phyloP scores from a whole-genome alignment of 495 filamentous ascomycete genomes.

The Annulohypoxylon nitens region DNA sequence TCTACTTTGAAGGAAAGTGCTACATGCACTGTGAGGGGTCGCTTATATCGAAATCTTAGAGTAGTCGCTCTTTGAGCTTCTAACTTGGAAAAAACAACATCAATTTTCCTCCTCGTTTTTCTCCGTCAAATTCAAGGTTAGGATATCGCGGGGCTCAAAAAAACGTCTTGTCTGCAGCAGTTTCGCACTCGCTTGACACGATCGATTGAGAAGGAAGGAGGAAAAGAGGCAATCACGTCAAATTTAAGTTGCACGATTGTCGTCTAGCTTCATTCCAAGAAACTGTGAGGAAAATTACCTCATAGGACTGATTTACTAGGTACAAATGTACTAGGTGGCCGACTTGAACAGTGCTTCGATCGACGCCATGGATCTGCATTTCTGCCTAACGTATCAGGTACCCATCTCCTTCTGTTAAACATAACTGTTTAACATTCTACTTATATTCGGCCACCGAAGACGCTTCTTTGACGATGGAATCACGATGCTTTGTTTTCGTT shows the following conservation, averaged over 20 bases:
- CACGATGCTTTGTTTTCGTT: not conserved
- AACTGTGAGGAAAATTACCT: not conserved
- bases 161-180: not conserved
- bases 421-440: not conserved
- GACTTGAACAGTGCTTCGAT: not conserved
- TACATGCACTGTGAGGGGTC: too few species aligned
- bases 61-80: too few species aligned
- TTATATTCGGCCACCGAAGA: not conserved
- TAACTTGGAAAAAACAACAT: too few species aligned
- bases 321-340: not conserved
- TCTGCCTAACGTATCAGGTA: not conserved
- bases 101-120: too few species aligned
- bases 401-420: too few species aligned
- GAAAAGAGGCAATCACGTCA: not conserved
- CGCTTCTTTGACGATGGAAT: not conserved
- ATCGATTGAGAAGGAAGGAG: not conserved
- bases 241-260: not conserved
- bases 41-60: too few species aligned
- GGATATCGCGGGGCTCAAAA: not conserved
- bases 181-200: not conserved
- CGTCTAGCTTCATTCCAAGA: not conserved
- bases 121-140: not conserved
- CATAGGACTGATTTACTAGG: not conserved
- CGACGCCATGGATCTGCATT: not conserved
- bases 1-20: too few species aligned